Conservation (phyloP, 2,329 filamentous ascomycete genomes). For the Emydomyces testavorans region DNA sequence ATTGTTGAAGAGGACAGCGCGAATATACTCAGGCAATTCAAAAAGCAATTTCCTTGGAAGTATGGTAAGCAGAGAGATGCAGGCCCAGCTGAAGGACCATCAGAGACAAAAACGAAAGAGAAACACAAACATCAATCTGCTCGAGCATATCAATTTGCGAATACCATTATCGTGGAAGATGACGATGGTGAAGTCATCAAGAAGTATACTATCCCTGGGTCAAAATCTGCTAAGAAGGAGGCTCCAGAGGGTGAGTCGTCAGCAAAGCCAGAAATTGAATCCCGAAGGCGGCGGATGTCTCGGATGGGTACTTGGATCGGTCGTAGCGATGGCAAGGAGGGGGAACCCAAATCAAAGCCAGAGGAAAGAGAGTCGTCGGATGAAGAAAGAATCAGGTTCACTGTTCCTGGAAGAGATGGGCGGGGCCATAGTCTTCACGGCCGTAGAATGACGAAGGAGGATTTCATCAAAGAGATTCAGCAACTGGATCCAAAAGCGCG, state of each 20-base stretch:
- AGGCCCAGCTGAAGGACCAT: slow-evolving; percentile 16
- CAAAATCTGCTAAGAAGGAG: slow-evolving; percentile 20
- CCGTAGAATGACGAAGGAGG: slow-evolving; percentile 51
- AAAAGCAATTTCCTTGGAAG: slow-evolving; percentile 36
- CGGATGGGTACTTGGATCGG: slow-evolving; percentile 53
- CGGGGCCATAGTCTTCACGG: slow-evolving; percentile 38
- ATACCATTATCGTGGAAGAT: slow-evolving; percentile 60
- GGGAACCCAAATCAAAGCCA: slow-evolving; percentile 23
- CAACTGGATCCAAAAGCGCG: slow-evolving; percentile 49
- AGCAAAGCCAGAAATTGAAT: slow-evolving; percentile 25
- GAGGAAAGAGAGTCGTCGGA: slow-evolving; percentile 27
- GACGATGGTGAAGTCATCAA: slow-evolving; percentile 58
- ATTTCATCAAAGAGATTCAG: slow-evolving; percentile 53
- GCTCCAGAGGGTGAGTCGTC: slow-evolving; percentile 24
- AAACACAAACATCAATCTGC: slow-evolving; percentile 42
- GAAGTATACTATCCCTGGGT: slow-evolving; percentile 51
- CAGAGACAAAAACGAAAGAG: slow-evolving; percentile 22
- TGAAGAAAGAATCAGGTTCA: slow-evolving; percentile 46
- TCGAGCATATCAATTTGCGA: slow-evolving; percentile 56
- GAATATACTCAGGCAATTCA: slow-evolving; percentile 31
- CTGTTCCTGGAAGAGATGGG: slow-evolving; percentile 40
- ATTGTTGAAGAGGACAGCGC: slow-evolving; percentile 24
- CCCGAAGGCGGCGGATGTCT: slow-evolving; percentile 40
- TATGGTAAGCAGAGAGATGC: slow-evolving; percentile 27
- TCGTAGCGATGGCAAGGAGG: slow-evolving; percentile 29